Percentiles rank a stretch among this genome's conserved stretches.
Evolutionary conservation across 2,329 filamentous ascomycete species (phyloP).

Genomic region (Hirsutella minnesotensis): DNA sequence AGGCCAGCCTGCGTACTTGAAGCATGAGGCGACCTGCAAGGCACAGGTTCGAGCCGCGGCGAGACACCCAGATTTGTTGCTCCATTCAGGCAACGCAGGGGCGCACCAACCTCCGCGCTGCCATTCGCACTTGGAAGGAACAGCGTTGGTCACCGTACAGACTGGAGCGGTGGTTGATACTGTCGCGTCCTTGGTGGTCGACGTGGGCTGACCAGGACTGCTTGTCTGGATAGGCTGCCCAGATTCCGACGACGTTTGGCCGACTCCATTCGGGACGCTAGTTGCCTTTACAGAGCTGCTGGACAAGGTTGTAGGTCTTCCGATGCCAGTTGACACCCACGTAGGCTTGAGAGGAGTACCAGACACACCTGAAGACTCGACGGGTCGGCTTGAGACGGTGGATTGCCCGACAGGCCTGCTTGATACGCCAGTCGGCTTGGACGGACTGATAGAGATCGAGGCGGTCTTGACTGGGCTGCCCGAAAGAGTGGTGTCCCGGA

Average conservation of each 20-base stretch:
- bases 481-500: too few species aligned
- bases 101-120: slow-evolving; percentile 42
- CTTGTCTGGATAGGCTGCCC: slow-evolving; percentile 6
- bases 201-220: not conserved
- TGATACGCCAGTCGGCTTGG: too few species aligned
- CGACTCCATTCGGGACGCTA: not conserved
- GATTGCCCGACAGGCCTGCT: too few species aligned
- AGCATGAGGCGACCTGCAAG: slow-evolving; percentile 38
- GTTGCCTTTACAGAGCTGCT: too few species aligned
- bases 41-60: slow-evolving; percentile 30
- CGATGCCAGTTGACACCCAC: too few species aligned
- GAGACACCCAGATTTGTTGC: slow-evolving; percentile 28
- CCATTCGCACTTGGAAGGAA: slow-evolving; percentile 40
- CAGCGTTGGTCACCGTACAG: slow-evolving; percentile 34
- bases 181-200: slow-evolving; percentile 7
- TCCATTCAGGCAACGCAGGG: slow-evolving; percentile 35
- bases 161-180: slow-evolving; percentile 21
- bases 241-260: not conserved
- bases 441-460: too few species aligned
- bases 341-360: too few species aligned
- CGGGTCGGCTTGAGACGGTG: too few species aligned
- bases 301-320: too few species aligned
- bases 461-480: too few species aligned
- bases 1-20: slow-evolving; percentile 38
- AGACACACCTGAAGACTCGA: too few species aligned